Evolutionary conservation across 768 basidiomycete genomes (phyloP).

Genomic region (Trametes cinnabarina): DNA sequence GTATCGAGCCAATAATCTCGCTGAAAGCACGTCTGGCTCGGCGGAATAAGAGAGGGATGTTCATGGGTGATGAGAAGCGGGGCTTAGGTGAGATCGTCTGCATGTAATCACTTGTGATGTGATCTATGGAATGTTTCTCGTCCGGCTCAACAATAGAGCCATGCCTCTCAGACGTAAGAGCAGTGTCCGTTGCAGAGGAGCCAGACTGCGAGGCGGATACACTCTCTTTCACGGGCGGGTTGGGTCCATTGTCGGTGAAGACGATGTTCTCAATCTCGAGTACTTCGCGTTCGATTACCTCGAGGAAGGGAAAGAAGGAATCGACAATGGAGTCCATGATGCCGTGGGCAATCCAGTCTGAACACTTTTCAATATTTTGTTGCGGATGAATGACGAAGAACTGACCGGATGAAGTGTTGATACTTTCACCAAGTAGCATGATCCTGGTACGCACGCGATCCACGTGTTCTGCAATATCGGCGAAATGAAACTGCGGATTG

Average conservation of each 20-base stretch:
- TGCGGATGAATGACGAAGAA: not conserved
- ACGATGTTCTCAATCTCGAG: slow-evolving; percentile 74
- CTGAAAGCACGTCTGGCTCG: slow-evolving; percentile 5
- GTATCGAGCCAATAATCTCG: slow-evolving; percentile 10
- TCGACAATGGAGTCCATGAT: slow-evolving; percentile 93
- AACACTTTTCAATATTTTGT: not conserved
- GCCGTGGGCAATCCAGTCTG: slow-evolving; percentile 94
- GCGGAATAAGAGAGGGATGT: slow-evolving; percentile 14
- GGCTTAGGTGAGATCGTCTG: not conserved
- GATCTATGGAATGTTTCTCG: slow-evolving; percentile 1
- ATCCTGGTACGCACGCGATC: slow-evolving; percentile 74
- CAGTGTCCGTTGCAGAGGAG: not conserved
- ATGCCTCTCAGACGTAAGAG: not conserved
- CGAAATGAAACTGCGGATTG: slow-evolving; percentile 78
- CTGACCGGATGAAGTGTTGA: slow-evolving; percentile 72
- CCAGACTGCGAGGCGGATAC: not conserved
- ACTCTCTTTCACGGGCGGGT: not conserved
- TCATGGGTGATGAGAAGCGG: slow-evolving; percentile 8
- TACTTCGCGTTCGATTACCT: slow-evolving; percentile 79
- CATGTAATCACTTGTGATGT: not conserved
- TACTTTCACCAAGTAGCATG: slow-evolving; percentile 55
- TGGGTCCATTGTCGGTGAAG: slow-evolving; percentile 30
- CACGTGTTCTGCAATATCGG: slow-evolving; percentile 82
- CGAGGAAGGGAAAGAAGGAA: slow-evolving; percentile 83
- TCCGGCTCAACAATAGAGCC: not conserved